Conservation (phyloP, 495 filamentous ascomycete species). For the Podospora sp. region DNA sequence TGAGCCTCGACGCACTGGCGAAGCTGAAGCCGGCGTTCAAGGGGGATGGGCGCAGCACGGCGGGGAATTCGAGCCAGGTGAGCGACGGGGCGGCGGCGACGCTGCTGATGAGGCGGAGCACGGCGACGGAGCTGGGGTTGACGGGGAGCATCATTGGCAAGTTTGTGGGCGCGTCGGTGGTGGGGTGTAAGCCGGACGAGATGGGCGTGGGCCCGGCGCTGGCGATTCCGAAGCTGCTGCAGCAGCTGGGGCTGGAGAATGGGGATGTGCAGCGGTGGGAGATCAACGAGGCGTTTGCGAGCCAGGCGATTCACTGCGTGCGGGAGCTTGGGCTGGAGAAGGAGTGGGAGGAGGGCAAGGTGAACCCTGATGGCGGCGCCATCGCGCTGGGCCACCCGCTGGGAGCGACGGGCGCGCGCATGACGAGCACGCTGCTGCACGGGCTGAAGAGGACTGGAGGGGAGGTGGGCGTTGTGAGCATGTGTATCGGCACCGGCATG, state of each 20-base stretch:
- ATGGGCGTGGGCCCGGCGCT: slow-evolving; percentile 90
- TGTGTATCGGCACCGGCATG: slow-evolving; percentile 95
- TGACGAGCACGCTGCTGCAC: slow-evolving; percentile 75
- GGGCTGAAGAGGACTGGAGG: slow-evolving; percentile 60
- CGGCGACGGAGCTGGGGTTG: slow-evolving; percentile 74
- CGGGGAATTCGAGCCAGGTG: slow-evolving; percentile 85
- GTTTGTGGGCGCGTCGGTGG: slow-evolving; percentile 73
- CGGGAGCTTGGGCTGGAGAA: slow-evolving; percentile 69
- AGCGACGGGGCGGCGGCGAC: slow-evolving; percentile 85
- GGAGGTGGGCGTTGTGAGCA: slow-evolving; percentile 73
- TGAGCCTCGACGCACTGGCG: slow-evolving; percentile 67
- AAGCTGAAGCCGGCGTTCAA: slow-evolving; percentile 86
- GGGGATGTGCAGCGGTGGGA: slow-evolving; percentile 88
- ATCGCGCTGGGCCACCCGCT: slow-evolving; percentile 93
- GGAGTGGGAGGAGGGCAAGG: slow-evolving; percentile 60
- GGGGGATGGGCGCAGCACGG: slow-evolving; percentile 70
- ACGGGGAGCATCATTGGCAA: slow-evolving; percentile 69
- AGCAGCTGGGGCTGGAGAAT: slow-evolving; percentile 61
- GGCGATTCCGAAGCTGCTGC: slow-evolving; percentile 79
- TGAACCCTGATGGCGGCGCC: slow-evolving; percentile 91
- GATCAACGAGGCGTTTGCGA: slow-evolving; percentile 95
- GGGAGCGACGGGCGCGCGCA: slow-evolving; percentile 85
- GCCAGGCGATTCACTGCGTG: slow-evolving; percentile 81
- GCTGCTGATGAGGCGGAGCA: slow-evolving; percentile 80
- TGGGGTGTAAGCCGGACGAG: slow-evolving; percentile 82